Conservation (phyloP, 345 rosid species). For the Dipteronia sinensis region DNA sequence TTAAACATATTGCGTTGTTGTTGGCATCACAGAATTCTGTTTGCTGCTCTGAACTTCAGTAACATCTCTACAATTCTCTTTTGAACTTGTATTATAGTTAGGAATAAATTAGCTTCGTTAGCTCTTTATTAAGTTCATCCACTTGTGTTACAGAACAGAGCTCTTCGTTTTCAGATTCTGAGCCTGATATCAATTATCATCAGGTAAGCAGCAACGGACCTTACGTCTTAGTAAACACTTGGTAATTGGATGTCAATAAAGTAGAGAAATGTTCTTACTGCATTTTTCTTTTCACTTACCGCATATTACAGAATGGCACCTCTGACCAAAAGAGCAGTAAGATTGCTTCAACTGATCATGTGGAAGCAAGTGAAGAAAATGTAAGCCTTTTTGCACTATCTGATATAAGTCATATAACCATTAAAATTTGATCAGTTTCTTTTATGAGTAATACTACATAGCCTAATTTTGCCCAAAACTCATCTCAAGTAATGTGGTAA, state of each 20-base stretch:
- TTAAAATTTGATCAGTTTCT: background rate
- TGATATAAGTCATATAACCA: background rate
- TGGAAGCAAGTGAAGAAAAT: slow-evolving; percentile 47
- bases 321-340: slow-evolving; percentile 29
- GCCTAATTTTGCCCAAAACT: background rate
- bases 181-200: slow-evolving; percentile 47
- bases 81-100: background rate
- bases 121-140: slow-evolving; percentile 8
- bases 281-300: background rate
- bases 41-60: background rate
- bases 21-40: background rate
- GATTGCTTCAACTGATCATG: slow-evolving; percentile 32
- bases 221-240: slow-evolving; percentile 12
- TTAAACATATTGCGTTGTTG: background rate
- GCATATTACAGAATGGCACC: slow-evolving; percentile 32
- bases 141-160: slow-evolving; percentile 53
- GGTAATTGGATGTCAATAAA: slow-evolving; percentile 19
- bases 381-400: slow-evolving; percentile 39
- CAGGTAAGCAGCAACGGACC: slow-evolving; percentile 44
- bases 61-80: slow-evolving; percentile 2
- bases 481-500: background rate
- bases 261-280: slow-evolving; percentile 17
- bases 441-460: background rate
- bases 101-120: background rate
- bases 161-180: slow-evolving; percentile 44